These are phyloP conservation scores for Oidium heveae DNA, from an alignment of 2,329 filamentous ascomycete genomes.

Conservation along the genomic window DNA sequence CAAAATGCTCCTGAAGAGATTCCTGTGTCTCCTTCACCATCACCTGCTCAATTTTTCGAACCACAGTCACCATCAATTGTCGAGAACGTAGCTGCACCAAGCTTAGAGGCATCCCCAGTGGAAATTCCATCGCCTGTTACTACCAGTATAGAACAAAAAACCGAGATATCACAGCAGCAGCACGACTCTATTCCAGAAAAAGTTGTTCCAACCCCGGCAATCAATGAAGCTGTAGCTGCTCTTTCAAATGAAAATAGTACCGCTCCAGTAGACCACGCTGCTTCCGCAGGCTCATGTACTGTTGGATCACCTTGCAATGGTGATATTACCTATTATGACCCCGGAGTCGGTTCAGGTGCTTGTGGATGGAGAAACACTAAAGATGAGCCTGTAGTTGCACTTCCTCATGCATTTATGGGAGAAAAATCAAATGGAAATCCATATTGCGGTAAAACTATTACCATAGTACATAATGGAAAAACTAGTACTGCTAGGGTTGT, in stretches of 20 bases:
- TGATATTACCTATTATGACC: constrained; percentile 49
- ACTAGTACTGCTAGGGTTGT: constrained; percentile 31
- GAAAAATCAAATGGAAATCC: constrained; percentile 37
- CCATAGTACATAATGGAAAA: constrained; percentile 36
- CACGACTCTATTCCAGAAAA: constrained; percentile 2
- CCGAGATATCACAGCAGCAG: background rate
- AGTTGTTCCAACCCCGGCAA: constrained; percentile 2
- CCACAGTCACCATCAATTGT: background rate
- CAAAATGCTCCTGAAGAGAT: background rate
- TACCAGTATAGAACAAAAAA: background rate
- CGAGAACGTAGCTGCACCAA: background rate
- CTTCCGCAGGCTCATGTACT: constrained; percentile 10
- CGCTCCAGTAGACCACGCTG: constrained; percentile 8
- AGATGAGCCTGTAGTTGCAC: constrained; percentile 42
- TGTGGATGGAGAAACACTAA: constrained; percentile 36
- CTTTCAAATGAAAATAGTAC: constrained; percentile 3
- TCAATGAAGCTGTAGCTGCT: constrained; percentile 2
- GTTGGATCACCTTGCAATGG: constrained; percentile 22
- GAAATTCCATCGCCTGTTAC: constrained; percentile 4
- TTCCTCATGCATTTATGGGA: constrained; percentile 40
- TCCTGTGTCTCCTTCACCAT: background rate
- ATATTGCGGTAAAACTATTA: constrained; percentile 44
- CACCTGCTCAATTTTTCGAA: background rate
- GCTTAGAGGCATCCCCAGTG: constrained; percentile 1
- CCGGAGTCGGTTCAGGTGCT: constrained; percentile 37